Evolutionary conservation across 2,329 filamentous ascomycete species (phyloP).

Genomic region (Cordyceps farinosa): DNA sequence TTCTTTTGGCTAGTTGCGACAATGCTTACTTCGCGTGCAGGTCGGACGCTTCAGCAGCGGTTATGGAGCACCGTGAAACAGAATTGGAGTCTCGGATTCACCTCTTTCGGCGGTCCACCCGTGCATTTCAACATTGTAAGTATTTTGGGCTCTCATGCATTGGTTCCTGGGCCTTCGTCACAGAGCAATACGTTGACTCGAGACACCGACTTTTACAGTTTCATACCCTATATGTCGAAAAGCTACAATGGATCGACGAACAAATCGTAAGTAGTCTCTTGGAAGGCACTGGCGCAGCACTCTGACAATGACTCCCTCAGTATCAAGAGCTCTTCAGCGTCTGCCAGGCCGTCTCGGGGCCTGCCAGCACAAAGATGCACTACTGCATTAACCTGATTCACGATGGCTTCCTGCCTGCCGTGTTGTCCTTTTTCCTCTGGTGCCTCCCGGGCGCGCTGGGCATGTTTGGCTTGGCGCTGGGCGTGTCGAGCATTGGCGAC

Average conservation of each 20-base stretch:
- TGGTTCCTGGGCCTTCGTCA: not conserved
- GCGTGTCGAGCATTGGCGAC: constrained; percentile 57
- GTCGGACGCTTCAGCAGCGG: not conserved
- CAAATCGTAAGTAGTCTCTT: constrained; percentile 48
- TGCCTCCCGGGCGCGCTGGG: constrained; percentile 65
- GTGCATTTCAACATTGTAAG: constrained; percentile 65
- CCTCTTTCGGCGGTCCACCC: constrained; percentile 63
- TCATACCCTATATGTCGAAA: constrained; percentile 58
- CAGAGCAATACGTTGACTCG: not conserved
- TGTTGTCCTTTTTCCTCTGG: constrained; percentile 62
- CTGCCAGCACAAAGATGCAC: constrained; percentile 66
- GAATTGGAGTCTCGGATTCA: constrained; percentile 62
- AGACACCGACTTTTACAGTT: constrained; percentile 35
- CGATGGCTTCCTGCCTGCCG: constrained; percentile 53
- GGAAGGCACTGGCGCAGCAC: not conserved
- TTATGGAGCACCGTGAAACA: constrained; percentile 6
- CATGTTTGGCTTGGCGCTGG: constrained; percentile 65
- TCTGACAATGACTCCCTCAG: constrained; percentile 32
- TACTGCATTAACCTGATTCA: constrained; percentile 66
- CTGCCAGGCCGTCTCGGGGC: constrained; percentile 64
- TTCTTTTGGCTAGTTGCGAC: not conserved
- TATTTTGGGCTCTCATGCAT: not conserved
- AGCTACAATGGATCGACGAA: constrained; percentile 64
- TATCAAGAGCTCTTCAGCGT: constrained; percentile 71
- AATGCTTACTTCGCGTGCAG: not conserved